These are phyloP conservation scores for Blakeslea trispora DNA, from an alignment of 371 early-diverging fungal genomes.

Conservation along the genomic window DNA sequence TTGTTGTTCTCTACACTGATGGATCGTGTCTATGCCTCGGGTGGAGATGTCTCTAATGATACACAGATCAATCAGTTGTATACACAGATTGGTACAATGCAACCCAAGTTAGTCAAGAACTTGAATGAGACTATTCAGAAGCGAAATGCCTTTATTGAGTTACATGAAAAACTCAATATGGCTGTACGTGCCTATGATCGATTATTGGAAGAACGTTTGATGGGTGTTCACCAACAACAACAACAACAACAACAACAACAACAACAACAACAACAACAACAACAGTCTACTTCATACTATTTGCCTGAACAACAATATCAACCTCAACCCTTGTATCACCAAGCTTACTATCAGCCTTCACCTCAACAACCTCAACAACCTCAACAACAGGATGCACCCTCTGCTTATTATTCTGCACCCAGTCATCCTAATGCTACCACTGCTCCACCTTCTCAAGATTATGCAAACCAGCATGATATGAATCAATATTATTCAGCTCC, in stretches of 20 bases:
- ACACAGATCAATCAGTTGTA: constrained; percentile 70
- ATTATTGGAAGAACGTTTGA: constrained; percentile 72
- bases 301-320: constrained; percentile 22
- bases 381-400: constrained; percentile 2
- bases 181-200: constrained; percentile 85
- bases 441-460: constrained; percentile 13
- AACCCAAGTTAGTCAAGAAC: constrained; percentile 69
- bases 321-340: constrained; percentile 14
- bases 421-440: background rate
- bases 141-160: constrained; percentile 58
- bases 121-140: constrained; percentile 68
- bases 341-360: constrained; percentile 9
- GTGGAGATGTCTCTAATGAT: constrained; percentile 63
- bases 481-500: constrained; percentile 16
- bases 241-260: constrained; percentile 20
- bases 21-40: constrained; percentile 59
- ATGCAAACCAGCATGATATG: constrained; percentile 10
- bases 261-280: constrained; percentile 9
- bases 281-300: constrained; percentile 3
- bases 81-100: constrained; percentile 69
- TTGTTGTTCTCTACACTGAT: constrained; percentile 72
- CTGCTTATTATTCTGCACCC: too few relatives aligned
- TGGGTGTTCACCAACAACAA: constrained; percentile 14
- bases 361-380: background rate
- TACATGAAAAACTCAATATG: constrained; percentile 78